phyloP scores from a whole-genome alignment of 495 filamentous ascomycete genomes.

The Tuber indicum region DNA sequence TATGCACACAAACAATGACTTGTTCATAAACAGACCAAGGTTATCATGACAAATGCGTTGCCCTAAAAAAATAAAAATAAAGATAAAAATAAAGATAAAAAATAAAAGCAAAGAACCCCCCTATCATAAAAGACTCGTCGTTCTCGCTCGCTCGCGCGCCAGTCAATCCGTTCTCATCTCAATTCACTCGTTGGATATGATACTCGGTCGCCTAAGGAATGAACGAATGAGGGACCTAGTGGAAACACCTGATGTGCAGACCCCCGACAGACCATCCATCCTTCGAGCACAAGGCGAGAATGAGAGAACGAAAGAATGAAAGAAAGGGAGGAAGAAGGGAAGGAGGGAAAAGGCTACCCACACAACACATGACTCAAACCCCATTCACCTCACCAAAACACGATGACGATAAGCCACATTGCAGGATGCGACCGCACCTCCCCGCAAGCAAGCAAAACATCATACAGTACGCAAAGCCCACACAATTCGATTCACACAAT shows the following conservation, averaged over 20 bases:
- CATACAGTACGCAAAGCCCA: background rate
- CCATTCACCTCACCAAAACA: slow-evolving; percentile 1
- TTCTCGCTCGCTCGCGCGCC: background rate
- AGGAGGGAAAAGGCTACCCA: background rate
- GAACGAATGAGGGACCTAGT: background rate
- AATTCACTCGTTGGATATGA: background rate
- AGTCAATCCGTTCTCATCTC: background rate
- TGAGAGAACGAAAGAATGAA: background rate
- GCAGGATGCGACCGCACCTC: background rate
- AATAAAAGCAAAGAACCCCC: background rate
- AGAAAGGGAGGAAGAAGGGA: background rate
- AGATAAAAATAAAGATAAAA: background rate
- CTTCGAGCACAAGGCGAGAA: background rate
- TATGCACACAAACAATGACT: slow-evolving; percentile 1
- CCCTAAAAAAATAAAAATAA: background rate
- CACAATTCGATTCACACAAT: background rate
- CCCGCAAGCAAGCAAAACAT: background rate
- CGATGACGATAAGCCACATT: background rate
- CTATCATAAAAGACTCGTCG: slow-evolving; percentile 3
- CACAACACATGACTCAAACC: background rate
- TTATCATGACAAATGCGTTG: background rate
- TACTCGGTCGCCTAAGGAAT: background rate
- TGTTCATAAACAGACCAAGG: slow-evolving; percentile 4
- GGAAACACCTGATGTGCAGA: background rate
- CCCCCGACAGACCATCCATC: background rate